Evolutionary conservation across 163 green algal species (phyloP).

Genomic region (Scenedesmus sp.): DNA sequence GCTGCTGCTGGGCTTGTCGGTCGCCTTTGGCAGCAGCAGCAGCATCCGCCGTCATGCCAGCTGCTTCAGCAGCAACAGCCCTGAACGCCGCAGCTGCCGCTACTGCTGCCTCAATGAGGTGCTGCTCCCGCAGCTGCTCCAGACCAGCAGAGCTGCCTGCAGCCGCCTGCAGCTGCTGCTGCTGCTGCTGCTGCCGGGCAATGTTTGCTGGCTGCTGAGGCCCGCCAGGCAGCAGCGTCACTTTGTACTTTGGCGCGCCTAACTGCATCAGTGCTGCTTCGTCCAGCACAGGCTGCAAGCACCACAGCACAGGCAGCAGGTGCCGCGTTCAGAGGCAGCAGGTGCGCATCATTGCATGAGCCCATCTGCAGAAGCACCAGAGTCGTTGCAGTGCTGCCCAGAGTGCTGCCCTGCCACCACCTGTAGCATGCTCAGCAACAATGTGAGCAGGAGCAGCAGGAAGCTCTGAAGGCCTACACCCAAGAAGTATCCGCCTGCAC

Average conservation of each 20-base stretch:
- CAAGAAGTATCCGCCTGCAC: no score
- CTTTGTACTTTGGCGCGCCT: constrained; percentile 59
- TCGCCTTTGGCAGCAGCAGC: neutral
- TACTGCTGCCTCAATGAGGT: constrained; percentile 58
- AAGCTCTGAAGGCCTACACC: no score
- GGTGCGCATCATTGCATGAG: no score
- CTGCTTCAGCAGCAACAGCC: constrained; percentile 53
- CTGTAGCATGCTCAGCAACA: no score
- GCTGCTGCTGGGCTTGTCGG: neutral
- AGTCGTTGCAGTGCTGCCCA: no score
- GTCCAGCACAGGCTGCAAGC: constrained; percentile 55
- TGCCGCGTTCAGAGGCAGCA: no score
- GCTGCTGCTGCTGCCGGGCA: neutral
- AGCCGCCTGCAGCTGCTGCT: constrained; percentile 45
- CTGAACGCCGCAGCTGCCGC: constrained; percentile 68
- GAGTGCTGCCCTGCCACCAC: no score
- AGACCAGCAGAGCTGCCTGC: neutral
- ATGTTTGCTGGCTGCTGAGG: constrained; percentile 21
- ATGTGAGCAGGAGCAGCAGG: neutral
- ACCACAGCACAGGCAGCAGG: neutral
- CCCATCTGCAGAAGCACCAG: no score
- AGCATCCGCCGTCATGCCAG: constrained; percentile 29
- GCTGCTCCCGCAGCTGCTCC: constrained; percentile 34
- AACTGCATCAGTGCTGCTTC: constrained; percentile 58
- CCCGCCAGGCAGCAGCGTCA: constrained; percentile 47